Evolutionary conservation across 257 asterid species (phyloP), one percentile per base, ranked within the genome.

Genomic region (Solanum pennellii): DNA sequence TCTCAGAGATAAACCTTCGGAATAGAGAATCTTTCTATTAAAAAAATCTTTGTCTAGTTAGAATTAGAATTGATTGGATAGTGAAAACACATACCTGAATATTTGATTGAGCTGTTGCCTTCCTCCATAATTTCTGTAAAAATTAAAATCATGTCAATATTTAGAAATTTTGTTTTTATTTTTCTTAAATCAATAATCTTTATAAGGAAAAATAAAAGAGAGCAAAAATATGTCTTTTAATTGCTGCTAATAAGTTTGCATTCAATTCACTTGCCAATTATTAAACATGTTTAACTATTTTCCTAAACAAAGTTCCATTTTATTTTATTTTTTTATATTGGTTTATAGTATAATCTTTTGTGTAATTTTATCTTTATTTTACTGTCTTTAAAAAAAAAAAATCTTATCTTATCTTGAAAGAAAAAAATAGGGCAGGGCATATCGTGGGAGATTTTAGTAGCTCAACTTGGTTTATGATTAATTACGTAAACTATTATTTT

Each of bases 101-200:
- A 39, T 27, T 15, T 80, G 39, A 66, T 20, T 23, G 86, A 77
- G 9, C 69, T 60, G 75, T 25, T 86, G 86, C 79, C 35, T 1
- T 66, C 88, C 88, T 86, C 88, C 88, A 86, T 86, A 25, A 18
- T 80, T 80, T 85, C 83, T 71, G 83, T 44, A 4, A 45, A 45
- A 80, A 18, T 27, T 8, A 45, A 80, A 47, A 29, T 29, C 42
- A 31, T 47, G 44, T 18, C 12, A 3, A 29, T 80, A 80, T 80
- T 80, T 47, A 80, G 4, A 18, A 45, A 44, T 1, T 3, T 16
- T 44, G 0, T 15, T 47, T 27, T 27, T 79, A 5, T 29, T 79
- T 79, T 79, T 9, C 18, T 79, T 2, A n/a, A 9, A 27, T 5
- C 27, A 27, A 18, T 20, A 7, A 45, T 45, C 39, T 42, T 37